phyloP scores from a whole-genome alignment of 208 protist genomes.

The Entamoeba dispar region DNA sequence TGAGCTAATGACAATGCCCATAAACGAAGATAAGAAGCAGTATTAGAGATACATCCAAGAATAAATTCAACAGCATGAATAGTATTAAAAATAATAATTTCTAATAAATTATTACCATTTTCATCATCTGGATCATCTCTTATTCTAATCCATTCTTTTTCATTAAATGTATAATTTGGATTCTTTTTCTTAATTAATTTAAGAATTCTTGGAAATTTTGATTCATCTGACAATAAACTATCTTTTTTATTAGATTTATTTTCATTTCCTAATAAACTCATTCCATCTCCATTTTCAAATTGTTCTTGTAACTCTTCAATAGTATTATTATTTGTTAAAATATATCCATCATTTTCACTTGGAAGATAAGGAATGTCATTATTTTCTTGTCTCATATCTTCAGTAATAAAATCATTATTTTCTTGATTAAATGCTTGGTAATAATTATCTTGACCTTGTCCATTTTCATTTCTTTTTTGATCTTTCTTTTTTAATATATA shows the following conservation, averaged over 20 bases:
- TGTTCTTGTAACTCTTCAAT: background rate
- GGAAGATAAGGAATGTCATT: background rate
- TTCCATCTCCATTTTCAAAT: background rate
- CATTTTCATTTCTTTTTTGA: background rate
- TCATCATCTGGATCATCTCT: background rate
- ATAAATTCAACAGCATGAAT: slow-evolving; percentile 99
- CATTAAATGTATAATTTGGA: background rate
- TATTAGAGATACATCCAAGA: slow-evolving; percentile 92
- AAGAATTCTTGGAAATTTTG: background rate
- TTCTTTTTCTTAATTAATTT: background rate
- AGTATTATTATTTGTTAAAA: too few relatives aligned
- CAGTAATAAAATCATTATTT: background rate
- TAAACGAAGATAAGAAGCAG: slow-evolving; percentile 96
- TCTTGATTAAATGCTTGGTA: background rate
- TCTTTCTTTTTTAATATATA: background rate
- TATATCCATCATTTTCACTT: background rate
- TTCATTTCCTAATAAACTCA: background rate
- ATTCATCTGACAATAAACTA: background rate
- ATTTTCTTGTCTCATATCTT: background rate
- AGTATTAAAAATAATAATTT: slow-evolving; percentile 77
- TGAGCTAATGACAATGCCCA: slow-evolving; percentile 97
- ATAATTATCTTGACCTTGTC: background rate
- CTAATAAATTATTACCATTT: slow-evolving; percentile 48
- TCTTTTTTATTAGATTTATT: background rate
- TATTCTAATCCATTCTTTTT: background rate